phyloP scores from a whole-genome alignment of 371 early-diverging fungal genomes.

The Mucor racemosus region DNA sequence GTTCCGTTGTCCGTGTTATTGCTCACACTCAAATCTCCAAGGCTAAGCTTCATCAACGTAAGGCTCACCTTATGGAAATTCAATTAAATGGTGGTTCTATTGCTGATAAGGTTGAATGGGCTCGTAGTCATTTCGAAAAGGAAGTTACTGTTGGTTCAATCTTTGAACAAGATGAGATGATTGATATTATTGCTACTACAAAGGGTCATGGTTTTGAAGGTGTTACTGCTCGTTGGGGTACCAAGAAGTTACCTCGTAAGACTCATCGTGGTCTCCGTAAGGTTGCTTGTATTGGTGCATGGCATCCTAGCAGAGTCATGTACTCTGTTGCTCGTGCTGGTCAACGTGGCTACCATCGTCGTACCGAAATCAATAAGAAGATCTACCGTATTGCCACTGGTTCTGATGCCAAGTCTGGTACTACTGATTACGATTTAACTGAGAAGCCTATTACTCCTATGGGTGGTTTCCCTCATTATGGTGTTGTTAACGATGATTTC shows the following conservation, averaged over 20 bases:
- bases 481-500: conserved; percentile 97
- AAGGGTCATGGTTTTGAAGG: conserved; percentile 99
- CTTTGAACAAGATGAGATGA: conserved; percentile 98
- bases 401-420: conserved; percentile 81
- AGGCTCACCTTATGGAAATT: conserved; percentile 99
- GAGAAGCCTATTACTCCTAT: conserved; percentile 98
- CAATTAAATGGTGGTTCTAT: conserved; percentile 99
- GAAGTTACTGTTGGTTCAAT: conserved; percentile 87
- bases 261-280: conserved; percentile 99
- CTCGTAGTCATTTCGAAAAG: conserved; percentile 98
- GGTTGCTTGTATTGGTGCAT: conserved; percentile 99
- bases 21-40: conserved; percentile 98
- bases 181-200: conserved; percentile 99
- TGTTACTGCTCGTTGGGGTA: conserved; percentile 99
- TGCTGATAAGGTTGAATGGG: conserved; percentile 98
- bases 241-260: conserved; percentile 99
- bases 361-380: conserved; percentile 99
- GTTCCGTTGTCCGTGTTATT: conserved; percentile 97
- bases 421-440: conserved; percentile 99
- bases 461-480: conserved; percentile 99
- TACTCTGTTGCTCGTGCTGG: conserved; percentile 99
- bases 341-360: conserved; percentile 99
- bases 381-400: conserved; percentile 99
- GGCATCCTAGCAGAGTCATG: conserved; percentile 99
- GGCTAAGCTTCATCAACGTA: conserved; percentile 97